These are phyloP conservation scores for Colletotrichum lini DNA, from an alignment of 2,329 filamentous ascomycete species.

Conservation along the genomic window DNA sequence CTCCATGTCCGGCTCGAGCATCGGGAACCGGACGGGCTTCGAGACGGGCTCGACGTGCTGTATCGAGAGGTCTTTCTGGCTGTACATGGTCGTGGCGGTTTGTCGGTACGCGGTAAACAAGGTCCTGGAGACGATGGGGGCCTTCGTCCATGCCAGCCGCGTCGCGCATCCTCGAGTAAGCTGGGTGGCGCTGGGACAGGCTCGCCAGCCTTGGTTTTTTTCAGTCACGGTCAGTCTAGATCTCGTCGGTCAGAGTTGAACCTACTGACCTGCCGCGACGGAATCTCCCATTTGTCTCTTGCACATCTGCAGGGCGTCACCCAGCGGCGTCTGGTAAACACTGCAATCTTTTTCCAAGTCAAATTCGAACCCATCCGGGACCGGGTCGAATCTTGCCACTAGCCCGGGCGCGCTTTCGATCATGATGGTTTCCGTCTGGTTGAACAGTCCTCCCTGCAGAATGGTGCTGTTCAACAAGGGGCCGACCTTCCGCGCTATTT, in stretches of 20 bases:
- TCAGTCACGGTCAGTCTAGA: not conserved
- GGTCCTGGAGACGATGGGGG: constrained; percentile 36
- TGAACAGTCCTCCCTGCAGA: constrained; percentile 39
- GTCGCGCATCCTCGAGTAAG: constrained; percentile 35
- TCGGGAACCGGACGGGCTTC: constrained; percentile 16
- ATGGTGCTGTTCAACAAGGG: constrained; percentile 41
- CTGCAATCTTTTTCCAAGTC: constrained; percentile 39
- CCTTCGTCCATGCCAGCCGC: constrained; percentile 35
- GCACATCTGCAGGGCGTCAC: constrained; percentile 45
- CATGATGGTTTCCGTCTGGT: constrained; percentile 37
- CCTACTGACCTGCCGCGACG: constrained; percentile 40
- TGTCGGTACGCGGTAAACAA: constrained; percentile 43
- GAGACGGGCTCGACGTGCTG: constrained; percentile 37
- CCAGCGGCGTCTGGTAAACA: constrained; percentile 34
- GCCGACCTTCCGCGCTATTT: constrained; percentile 39
- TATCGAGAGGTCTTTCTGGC: constrained; percentile 43
- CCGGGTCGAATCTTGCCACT: constrained; percentile 38
- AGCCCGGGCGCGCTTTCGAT: constrained; percentile 41
- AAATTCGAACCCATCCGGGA: constrained; percentile 27
- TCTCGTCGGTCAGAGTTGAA: too few species aligned
- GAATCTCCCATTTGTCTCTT: constrained; percentile 41
- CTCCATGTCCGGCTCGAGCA: constrained; percentile 37
- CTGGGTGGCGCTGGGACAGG: constrained; percentile 40
- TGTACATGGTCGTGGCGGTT: constrained; percentile 41
- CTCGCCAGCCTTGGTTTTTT: constrained; percentile 38